A percentile compares a stretch with the other conserved stretches of the same genome.
These are phyloP conservation scores for Aspergillus calidoustus DNA, from an alignment of 2,329 filamentous ascomycete genomes.

Conservation along the genomic window DNA sequence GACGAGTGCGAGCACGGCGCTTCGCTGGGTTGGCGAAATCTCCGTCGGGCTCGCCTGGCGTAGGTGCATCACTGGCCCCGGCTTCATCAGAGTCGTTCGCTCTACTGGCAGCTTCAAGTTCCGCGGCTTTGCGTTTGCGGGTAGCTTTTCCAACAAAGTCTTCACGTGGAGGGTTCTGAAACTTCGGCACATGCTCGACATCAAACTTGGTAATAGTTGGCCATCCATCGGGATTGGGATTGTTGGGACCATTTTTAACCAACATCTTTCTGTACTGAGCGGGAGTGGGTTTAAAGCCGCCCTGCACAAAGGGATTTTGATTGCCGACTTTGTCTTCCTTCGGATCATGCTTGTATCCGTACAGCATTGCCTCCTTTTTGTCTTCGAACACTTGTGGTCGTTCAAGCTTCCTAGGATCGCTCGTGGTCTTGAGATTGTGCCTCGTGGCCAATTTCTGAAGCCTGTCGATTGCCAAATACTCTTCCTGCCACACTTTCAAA, in stretches of 20 bases:
- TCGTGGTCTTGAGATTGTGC: constrained; percentile 56
- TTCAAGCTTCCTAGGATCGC: constrained; percentile 57
- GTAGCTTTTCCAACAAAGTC: constrained; percentile 35
- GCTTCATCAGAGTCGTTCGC: constrained; percentile 32
- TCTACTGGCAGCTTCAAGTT: constrained; percentile 37
- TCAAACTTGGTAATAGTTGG: constrained; percentile 41
- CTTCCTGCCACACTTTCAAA: constrained; percentile 61
- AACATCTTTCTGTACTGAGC: constrained; percentile 47
- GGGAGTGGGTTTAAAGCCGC: constrained; percentile 50
- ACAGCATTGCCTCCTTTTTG: constrained; percentile 64
- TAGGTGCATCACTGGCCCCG: constrained; percentile 29
- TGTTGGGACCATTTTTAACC: constrained; percentile 38
- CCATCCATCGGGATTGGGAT: constrained; percentile 50
- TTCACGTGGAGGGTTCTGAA: constrained; percentile 38
- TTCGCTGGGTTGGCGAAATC: constrained; percentile 32
- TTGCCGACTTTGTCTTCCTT: constrained; percentile 51
- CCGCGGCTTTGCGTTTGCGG: constrained; percentile 44
- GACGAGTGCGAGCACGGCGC: constrained; percentile 39
- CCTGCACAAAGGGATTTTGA: constrained; percentile 63
- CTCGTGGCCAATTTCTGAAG: constrained; percentile 54
- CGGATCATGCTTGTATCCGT: constrained; percentile 62
- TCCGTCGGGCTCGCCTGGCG: constrained; percentile 34
- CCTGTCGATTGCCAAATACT: constrained; percentile 57
- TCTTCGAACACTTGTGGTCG: constrained; percentile 59
- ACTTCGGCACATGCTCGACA: constrained; percentile 41